phyloP scores from a whole-genome alignment of 352 stramenopile species.

The Peronospora farinosa region DNA sequence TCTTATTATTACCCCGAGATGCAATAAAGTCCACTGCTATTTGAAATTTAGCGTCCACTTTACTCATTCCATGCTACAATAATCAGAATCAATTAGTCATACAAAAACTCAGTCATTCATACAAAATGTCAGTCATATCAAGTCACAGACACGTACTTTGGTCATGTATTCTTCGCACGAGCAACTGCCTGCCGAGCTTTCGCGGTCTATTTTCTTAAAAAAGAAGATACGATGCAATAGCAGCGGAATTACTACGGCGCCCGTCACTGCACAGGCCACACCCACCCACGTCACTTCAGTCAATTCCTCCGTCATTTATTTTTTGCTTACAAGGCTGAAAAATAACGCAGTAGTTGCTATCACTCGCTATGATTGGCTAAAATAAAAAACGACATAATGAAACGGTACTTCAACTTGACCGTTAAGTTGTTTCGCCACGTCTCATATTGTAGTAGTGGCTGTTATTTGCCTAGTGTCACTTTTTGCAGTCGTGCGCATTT shows the following conservation, averaged over 20 bases:
- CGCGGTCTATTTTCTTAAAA: constrained; percentile 23
- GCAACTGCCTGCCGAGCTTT: constrained; percentile 31
- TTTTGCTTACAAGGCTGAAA: constrained; percentile 10
- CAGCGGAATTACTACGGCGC: constrained; percentile 40
- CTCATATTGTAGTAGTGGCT: constrained; percentile 22
- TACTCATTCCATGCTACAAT: constrained; percentile 47
- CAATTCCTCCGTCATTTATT: constrained; percentile 19
- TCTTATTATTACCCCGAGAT: constrained; percentile 33
- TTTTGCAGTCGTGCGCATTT: constrained; percentile 8
- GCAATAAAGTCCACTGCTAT: constrained; percentile 64
- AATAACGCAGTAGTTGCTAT: constrained; percentile 4
- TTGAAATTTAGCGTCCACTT: constrained; percentile 63
- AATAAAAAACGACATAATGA: background rate
- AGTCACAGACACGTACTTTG: constrained; percentile 11
- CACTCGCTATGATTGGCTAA: constrained; percentile 5
- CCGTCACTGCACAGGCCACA: constrained; percentile 26
- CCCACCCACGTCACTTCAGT: constrained; percentile 37
- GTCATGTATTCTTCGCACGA: constrained; percentile 56
- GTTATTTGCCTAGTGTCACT: background rate
- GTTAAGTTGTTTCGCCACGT: constrained; percentile 12
- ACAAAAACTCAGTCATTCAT: constrained; percentile 5
- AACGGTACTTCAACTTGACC: constrained; percentile 20
- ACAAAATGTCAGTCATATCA: constrained; percentile 4
- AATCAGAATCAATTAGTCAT: constrained; percentile 2
- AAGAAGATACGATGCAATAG: constrained; percentile 52